A percentile compares a stretch with the other conserved stretches of the same genome.
These are phyloP conservation scores for Cubamyces sp. DNA, from an alignment of 768 basidiomycete species.

Conservation along the genomic window DNA sequence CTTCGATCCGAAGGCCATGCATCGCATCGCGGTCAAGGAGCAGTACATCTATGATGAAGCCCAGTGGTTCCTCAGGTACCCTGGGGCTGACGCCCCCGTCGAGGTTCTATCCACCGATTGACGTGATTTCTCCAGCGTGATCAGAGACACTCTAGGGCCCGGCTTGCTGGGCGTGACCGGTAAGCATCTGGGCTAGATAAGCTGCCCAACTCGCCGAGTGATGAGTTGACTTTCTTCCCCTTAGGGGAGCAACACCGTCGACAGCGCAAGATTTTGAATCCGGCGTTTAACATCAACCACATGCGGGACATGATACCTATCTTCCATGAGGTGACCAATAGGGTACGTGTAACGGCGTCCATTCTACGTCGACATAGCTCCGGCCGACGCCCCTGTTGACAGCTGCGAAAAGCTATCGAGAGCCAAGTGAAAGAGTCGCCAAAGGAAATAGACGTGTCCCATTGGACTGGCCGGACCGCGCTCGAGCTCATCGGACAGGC, in stretches of 20 bases:
- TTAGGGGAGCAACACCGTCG: slow-evolving; percentile 28
- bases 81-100: neutral
- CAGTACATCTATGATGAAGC: slow-evolving; percentile 28
- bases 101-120: neutral
- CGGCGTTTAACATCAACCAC: slow-evolving; percentile 30
- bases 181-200: neutral
- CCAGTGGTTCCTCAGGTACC: slow-evolving; percentile 14
- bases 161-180: slow-evolving; percentile 22
- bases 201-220: neutral
- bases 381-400: too few species aligned
- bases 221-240: neutral
- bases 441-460: too few species aligned
- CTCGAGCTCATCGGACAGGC: slow-evolving; percentile 20
- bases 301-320: slow-evolving; percentile 30
- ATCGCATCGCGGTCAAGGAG: slow-evolving; percentile 20
- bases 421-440: too few species aligned
- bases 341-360: slow-evolving; percentile 30
- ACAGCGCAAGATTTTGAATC: slow-evolving; percentile 29
- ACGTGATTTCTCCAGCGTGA: slow-evolving; percentile 35
- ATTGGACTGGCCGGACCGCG: too few species aligned
- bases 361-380: too few species aligned
- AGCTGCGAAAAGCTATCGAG: too few species aligned
- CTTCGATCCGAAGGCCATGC: slow-evolving; percentile 19
- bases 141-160: slow-evolving; percentile 15
- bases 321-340: slow-evolving; percentile 28